These are phyloP conservation scores for Periconia digitata DNA, from an alignment of 2,329 filamentous ascomycete genomes.

Conservation along the genomic window DNA sequence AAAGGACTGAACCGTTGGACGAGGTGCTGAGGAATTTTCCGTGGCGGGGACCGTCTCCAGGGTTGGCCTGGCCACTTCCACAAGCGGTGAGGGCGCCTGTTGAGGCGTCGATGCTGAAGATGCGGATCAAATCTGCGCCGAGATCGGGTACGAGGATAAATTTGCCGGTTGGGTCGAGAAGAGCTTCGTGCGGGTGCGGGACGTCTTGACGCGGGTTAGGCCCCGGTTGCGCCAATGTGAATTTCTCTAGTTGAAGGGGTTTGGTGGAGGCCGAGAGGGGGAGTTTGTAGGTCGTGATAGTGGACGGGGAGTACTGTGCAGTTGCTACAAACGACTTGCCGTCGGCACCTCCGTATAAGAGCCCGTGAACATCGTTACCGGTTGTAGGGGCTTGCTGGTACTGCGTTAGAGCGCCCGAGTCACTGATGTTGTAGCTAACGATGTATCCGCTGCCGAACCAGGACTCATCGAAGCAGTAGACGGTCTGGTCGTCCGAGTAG, in stretches of 20 bases:
- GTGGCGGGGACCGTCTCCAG: conserved; percentile 56
- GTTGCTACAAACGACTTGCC: conserved; percentile 19
- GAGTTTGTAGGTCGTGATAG: conserved; percentile 27
- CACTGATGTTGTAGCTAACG: conserved; percentile 5
- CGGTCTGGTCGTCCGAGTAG: conserved; percentile 1
- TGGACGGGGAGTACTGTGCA: conserved; percentile 22
- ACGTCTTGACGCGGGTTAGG: conserved; percentile 53
- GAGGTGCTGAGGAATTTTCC: conserved; percentile 41
- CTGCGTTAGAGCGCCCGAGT: conserved; percentile 4
- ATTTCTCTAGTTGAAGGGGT: conserved; percentile 13
- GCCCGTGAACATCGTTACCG: conserved; percentile 18
- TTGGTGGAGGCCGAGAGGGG: conserved; percentile 20
- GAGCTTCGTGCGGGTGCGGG: conserved; percentile 55
- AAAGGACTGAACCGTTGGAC: conserved; percentile 4
- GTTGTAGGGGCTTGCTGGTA: conserved; percentile 7
- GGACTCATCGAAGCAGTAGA: conserved; percentile 16
- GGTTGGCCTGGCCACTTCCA: conserved; percentile 40
- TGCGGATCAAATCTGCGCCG: conserved; percentile 56
- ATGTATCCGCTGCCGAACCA: conserved; percentile 15
- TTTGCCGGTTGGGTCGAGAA: conserved; percentile 49
- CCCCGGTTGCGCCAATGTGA: conserved; percentile 35
- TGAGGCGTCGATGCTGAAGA: conserved; percentile 51
- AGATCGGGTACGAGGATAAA: conserved; percentile 55
- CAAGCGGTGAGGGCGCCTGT: conserved; percentile 50
- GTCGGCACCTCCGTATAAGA: conserved; percentile 18